phyloP scores from a whole-genome alignment of 2,329 filamentous ascomycete species.

The Apiospora saccharicola region DNA sequence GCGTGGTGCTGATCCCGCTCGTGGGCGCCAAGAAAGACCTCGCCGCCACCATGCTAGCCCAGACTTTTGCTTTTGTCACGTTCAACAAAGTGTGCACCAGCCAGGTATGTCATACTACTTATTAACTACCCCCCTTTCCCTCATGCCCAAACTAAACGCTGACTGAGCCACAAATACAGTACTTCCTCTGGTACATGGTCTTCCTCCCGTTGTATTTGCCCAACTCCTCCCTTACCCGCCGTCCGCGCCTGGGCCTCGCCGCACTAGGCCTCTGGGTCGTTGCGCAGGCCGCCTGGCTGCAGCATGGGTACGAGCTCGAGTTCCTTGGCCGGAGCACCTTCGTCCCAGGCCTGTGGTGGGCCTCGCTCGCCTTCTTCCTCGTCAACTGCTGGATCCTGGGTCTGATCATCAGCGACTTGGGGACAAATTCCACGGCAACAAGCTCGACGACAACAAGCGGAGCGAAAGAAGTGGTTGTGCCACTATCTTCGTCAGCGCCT shows the following conservation, averaged over 20 bases:
- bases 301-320: constrained; percentile 77
- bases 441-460: background rate
- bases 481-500: background rate
- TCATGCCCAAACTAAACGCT: background rate
- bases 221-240: constrained; percentile 72
- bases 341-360: constrained; percentile 80
- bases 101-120: constrained; percentile 67
- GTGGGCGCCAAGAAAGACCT: constrained; percentile 82
- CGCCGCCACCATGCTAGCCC: constrained; percentile 84
- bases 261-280: constrained; percentile 77
- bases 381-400: constrained; percentile 90
- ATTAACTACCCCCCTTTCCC: constrained; percentile 19
- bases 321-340: constrained; percentile 86
- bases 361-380: constrained; percentile 80
- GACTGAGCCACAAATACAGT: constrained; percentile 58
- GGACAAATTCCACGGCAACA: background rate
- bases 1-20: constrained; percentile 77
- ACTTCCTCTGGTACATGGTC: constrained; percentile 98
- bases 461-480: background rate
- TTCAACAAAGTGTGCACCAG: constrained; percentile 99
- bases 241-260: constrained; percentile 65
- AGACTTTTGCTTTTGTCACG: constrained; percentile 95
- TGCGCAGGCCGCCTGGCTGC: constrained; percentile 79
- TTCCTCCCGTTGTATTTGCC: constrained; percentile 93
- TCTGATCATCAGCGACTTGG: constrained; percentile 75